Evolutionary conservation across 306 rosid species (phyloP).

Genomic region (Cicer chorassanicum): DNA sequence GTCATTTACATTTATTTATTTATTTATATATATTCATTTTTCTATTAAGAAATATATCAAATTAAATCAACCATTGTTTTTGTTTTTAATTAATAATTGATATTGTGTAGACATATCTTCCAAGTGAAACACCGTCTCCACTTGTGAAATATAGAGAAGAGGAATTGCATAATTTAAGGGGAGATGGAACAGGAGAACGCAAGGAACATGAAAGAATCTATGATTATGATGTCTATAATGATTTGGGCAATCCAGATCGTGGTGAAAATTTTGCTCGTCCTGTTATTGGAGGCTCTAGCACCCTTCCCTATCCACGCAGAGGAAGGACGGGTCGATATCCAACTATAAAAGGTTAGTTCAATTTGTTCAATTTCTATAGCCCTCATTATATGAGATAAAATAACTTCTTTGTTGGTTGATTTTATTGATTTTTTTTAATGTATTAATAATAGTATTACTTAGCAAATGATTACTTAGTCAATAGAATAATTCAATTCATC

Average conservation of each 20-base stretch:
- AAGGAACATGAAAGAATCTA: constrained; percentile 71
- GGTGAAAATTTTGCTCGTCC: constrained; percentile 53
- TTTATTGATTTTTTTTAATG: too few species aligned
- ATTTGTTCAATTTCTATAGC: not conserved
- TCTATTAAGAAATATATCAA: not conserved
- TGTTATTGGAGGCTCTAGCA: constrained; percentile 68
- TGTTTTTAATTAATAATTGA: not conserved
- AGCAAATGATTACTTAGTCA: too few species aligned
- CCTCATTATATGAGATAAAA: not conserved
- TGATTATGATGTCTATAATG: constrained; percentile 76
- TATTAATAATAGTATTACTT: too few species aligned
- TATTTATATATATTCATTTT: not conserved
- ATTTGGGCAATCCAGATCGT: constrained; percentile 64
- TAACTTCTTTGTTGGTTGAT: too few species aligned
- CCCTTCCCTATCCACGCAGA: constrained; percentile 81
- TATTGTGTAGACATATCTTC: constrained; percentile 62
- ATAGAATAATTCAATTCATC: too few species aligned
- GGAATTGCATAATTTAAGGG: constrained; percentile 69
- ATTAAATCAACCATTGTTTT: not conserved
- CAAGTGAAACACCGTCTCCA: constrained; percentile 65
- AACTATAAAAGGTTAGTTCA: constrained; percentile 53
- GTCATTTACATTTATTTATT: constrained; percentile 40
- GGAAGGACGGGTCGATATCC: constrained; percentile 85
- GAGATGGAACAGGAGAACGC: constrained; percentile 70
- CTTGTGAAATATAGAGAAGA: constrained; percentile 62